Percentiles rank a stretch among this genome's conserved stretches.
Conservation (phyloP, 441 rosid genomes). For the Populus trichocarpa region DNA sequence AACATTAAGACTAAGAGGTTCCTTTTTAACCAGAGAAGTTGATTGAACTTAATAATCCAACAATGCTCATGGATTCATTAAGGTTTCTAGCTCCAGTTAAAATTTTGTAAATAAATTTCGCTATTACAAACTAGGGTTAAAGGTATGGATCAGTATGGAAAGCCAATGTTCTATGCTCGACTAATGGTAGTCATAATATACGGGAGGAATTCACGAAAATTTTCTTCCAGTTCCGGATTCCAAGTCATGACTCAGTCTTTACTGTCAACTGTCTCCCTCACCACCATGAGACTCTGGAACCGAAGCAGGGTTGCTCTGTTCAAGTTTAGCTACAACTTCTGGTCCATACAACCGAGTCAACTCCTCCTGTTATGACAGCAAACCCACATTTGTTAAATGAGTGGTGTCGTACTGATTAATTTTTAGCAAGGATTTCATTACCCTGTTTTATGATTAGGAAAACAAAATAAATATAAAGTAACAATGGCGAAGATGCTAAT, state of each 20-base stretch:
- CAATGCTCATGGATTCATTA: constrained; percentile 2
- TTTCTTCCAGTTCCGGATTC: constrained; percentile 2
- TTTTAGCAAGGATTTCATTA: background rate
- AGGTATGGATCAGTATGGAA: constrained; percentile 38
- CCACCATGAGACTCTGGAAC: constrained; percentile 34
- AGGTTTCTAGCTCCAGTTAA: constrained; percentile 12
- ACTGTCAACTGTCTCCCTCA: constrained; percentile 37
- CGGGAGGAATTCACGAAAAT: constrained; percentile 11
- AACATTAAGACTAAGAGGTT: background rate
- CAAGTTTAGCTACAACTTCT: constrained; percentile 66
- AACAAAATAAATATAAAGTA: background rate
- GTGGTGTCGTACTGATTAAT: background rate
- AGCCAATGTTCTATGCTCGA: constrained; percentile 19
- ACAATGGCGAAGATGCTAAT: background rate
- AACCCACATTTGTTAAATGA: background rate
- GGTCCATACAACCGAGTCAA: constrained; percentile 63
- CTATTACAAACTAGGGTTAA: constrained; percentile 31
- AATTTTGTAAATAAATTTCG: constrained; percentile 20
- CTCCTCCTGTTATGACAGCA: constrained; percentile 63
- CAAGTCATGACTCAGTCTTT: background rate
- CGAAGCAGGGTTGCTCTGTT: constrained; percentile 35
- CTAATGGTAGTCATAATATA: constrained; percentile 17
- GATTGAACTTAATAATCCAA: constrained; percentile 18
- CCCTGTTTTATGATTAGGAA: background rate
- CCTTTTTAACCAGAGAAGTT: background rate